phyloP scores from a whole-genome alignment of 768 basidiomycete species.

The Phlegmacium glaucopus region DNA sequence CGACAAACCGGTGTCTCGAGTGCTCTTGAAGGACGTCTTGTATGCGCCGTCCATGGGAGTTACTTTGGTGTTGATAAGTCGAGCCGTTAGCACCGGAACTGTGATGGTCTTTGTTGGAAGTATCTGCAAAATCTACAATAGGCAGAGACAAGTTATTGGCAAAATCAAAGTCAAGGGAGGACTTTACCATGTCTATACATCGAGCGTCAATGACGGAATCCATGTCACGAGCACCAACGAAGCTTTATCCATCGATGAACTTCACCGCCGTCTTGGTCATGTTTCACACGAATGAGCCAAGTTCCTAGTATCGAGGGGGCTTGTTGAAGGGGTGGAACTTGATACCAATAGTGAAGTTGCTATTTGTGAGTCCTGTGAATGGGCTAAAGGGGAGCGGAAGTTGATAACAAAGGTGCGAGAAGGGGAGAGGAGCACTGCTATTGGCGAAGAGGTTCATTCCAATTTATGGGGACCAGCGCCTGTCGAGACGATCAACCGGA shows the following conservation, averaged over 20 bases:
- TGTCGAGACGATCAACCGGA: background rate
- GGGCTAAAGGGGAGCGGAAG: background rate
- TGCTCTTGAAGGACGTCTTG: constrained; percentile 11
- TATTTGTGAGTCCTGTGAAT: background rate
- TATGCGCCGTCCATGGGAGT: constrained; percentile 8
- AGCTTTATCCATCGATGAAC: background rate
- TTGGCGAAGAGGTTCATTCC: background rate
- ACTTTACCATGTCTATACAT: constrained; percentile 13
- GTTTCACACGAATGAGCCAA: background rate
- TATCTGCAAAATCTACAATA: background rate
- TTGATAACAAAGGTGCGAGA: background rate
- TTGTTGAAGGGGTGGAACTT: background rate
- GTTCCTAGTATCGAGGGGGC: background rate
- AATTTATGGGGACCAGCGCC: constrained; percentile 2
- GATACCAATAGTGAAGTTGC: background rate
- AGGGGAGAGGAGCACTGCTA: too few species aligned
- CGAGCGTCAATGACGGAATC: background rate
- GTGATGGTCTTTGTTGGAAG: background rate
- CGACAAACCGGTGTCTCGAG: background rate
- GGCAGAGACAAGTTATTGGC: background rate
- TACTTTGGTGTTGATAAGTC: background rate
- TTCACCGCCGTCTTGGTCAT: background rate
- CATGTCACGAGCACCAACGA: background rate
- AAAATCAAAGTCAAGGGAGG: constrained; percentile 2
- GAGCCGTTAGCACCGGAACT: too few species aligned